Percentiles rank a stretch among this genome's conserved stretches.
Conservation (phyloP, 129 eudicot genomes). For the Calendula officinalis region DNA sequence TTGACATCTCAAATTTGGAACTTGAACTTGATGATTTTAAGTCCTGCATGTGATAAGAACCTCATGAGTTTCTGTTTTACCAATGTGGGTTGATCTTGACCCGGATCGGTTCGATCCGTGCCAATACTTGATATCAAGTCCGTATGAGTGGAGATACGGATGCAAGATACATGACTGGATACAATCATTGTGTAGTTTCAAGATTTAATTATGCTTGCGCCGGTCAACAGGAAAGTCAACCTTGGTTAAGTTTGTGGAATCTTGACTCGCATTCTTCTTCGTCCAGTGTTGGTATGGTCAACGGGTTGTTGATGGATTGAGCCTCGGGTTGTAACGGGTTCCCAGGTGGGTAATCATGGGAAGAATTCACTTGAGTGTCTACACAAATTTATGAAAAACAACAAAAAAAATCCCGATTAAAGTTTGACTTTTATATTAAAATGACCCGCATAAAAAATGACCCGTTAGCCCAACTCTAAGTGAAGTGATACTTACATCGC, state of each 20-base stretch:
- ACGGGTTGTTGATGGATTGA: conserved; percentile 36
- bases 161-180: conserved; percentile 52
- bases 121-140: conserved; percentile 27
- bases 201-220: conserved; percentile 29
- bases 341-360: conserved; percentile 45
- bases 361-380: conserved; percentile 49
- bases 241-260: conserved; percentile 14
- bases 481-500: conserved; percentile 67
- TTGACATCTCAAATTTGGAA: too few species aligned
- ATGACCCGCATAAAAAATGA: too few species aligned
- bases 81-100: conserved; percentile 31
- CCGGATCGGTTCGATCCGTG: conserved; percentile 32
- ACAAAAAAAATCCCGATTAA: not conserved
- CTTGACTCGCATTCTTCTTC: conserved; percentile 75
- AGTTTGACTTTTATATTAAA: too few species aligned
- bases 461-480: too few species aligned
- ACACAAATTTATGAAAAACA: conserved; percentile 8
- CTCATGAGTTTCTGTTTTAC: conserved; percentile 54
- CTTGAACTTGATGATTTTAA: too few species aligned
- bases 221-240: conserved; percentile 24
- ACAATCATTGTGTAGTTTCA: conserved; percentile 15
- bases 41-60: too few species aligned
- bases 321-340: conserved; percentile 50
- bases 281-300: conserved; percentile 48
- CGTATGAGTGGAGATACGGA: conserved; percentile 51